phyloP scores from a whole-genome alignment of 768 basidiomycete genomes.

The Ephemerocybe angulata region DNA sequence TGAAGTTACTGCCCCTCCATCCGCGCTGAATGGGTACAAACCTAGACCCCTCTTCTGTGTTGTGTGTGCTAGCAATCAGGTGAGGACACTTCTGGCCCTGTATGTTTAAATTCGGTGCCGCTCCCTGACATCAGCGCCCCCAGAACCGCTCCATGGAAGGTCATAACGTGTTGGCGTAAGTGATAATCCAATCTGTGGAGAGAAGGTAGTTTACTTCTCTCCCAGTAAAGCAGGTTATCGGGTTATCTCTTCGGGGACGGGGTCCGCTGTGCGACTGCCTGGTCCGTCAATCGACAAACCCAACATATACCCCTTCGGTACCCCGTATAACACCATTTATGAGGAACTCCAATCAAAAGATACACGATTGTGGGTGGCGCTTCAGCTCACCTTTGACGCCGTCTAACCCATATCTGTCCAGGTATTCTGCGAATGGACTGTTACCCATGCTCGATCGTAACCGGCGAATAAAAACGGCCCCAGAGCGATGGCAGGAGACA shows the following conservation, averaged over 20 bases:
- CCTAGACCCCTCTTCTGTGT: conserved; percentile 88
- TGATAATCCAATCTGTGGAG: conserved; percentile 14
- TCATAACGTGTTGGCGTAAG: conserved; percentile 84
- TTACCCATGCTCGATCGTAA: conserved; percentile 97
- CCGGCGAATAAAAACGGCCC: conserved; percentile 83
- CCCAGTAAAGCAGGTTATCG: conserved; percentile 78
- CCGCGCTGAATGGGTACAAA: conserved; percentile 40
- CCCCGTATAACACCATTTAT: conserved; percentile 94
- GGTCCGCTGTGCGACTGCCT: conserved; percentile 93
- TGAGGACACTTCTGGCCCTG: conserved; percentile 32
- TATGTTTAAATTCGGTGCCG: neutral
- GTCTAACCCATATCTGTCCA: conserved; percentile 26
- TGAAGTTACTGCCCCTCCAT: neutral
- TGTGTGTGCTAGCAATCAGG: conserved; percentile 99
- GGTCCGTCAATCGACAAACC: conserved; percentile 97
- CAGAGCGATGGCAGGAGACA: conserved; percentile 96
- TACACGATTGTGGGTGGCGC: conserved; percentile 62
- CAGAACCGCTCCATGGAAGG: conserved; percentile 99
- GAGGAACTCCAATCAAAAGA: conserved; percentile 86
- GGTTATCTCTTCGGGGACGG: conserved; percentile 94
- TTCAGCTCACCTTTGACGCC: neutral
- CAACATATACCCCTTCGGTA: conserved; percentile 95
- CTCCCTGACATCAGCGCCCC: conserved; percentile 9
- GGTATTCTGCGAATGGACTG: conserved; percentile 91
- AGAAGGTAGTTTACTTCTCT: conserved; percentile 8